Evolutionary conservation across 306 rosid genomes (phyloP).

Genomic region (Datisca glomerata): DNA sequence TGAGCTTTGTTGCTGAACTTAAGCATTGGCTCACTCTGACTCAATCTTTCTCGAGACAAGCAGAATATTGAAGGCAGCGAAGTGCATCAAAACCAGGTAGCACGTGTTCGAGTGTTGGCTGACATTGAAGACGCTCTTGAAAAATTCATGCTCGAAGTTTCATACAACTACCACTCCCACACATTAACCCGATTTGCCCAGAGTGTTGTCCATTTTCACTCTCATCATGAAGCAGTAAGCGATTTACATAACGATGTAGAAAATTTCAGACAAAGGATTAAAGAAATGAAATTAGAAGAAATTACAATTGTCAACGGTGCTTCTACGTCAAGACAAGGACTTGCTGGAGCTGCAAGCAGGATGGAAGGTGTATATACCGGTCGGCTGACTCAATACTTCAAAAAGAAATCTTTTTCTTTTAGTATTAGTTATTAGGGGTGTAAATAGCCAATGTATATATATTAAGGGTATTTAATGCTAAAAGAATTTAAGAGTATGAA

Average conservation of each 20-base stretch:
- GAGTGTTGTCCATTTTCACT: not conserved
- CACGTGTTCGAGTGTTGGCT: not conserved
- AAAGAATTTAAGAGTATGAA: too few relatives aligned
- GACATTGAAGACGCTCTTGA: conserved; percentile 6
- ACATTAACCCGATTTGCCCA: not conserved
- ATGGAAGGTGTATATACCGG: not conserved
- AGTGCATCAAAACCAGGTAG: not conserved
- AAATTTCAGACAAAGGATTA: not conserved
- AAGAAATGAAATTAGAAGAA: not conserved
- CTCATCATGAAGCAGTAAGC: not conserved
- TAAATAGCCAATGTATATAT: too few relatives aligned
- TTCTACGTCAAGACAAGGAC: too few relatives aligned
- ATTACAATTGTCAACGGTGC: too few relatives aligned
- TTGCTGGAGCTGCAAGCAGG: not conserved
- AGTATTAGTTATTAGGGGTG: too few relatives aligned
- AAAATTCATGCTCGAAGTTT: not conserved
- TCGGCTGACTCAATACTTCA: not conserved
- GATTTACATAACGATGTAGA: not conserved
- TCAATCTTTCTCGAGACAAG: not conserved
- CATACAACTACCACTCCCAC: not conserved
- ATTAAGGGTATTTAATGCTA: too few relatives aligned
- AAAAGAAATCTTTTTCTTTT: too few relatives aligned
- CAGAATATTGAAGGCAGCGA: not conserved
- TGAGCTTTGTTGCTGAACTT: not conserved
- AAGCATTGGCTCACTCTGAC: not conserved